These are phyloP conservation scores for Tirmania nivea DNA, from an alignment of 495 filamentous ascomycete genomes.

Conservation along the genomic window DNA sequence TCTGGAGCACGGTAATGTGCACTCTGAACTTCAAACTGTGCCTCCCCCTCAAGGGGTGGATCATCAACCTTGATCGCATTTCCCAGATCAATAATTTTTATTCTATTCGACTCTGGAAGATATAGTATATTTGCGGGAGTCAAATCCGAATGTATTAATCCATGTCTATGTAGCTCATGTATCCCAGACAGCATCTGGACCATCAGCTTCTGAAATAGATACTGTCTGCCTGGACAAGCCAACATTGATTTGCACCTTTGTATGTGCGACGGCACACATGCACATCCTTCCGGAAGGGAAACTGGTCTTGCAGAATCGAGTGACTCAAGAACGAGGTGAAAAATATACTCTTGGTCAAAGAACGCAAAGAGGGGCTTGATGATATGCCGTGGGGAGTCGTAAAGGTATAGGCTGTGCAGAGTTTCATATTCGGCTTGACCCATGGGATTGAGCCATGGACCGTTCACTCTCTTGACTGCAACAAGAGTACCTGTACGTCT, in stretches of 20 bases:
- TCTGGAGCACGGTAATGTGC: constrained; percentile 17
- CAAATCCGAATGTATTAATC: constrained; percentile 17
- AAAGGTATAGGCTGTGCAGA: constrained; percentile 10
- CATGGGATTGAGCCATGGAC: constrained; percentile 3
- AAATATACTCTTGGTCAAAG: constrained; percentile 8
- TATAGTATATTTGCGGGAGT: constrained; percentile 17
- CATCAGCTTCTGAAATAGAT: constrained; percentile 12
- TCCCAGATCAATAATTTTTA: constrained; percentile 17
- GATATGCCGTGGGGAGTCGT: constrained; percentile 5
- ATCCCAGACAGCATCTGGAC: constrained; percentile 12
- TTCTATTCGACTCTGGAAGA: constrained; percentile 8
- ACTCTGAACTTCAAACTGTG: constrained; percentile 6
- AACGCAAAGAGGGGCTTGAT: constrained; percentile 9
- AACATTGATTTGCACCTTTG: constrained; percentile 2
- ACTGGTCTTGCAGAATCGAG: constrained; percentile 13
- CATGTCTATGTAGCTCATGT: constrained; percentile 8
- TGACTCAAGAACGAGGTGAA: constrained; percentile 12
- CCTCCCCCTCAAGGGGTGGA: constrained; percentile 2
- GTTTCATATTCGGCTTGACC: constrained; percentile 13
- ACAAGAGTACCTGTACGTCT: not conserved
- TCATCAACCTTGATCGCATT: constrained; percentile 12
- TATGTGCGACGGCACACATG: constrained; percentile 1
- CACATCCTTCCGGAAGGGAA: not conserved
- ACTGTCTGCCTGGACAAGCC: constrained; percentile 11
- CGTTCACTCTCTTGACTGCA: constrained; percentile 13